Conservation (phyloP, 352 stramenopile species). For the Peronospora destructor region DNA sequence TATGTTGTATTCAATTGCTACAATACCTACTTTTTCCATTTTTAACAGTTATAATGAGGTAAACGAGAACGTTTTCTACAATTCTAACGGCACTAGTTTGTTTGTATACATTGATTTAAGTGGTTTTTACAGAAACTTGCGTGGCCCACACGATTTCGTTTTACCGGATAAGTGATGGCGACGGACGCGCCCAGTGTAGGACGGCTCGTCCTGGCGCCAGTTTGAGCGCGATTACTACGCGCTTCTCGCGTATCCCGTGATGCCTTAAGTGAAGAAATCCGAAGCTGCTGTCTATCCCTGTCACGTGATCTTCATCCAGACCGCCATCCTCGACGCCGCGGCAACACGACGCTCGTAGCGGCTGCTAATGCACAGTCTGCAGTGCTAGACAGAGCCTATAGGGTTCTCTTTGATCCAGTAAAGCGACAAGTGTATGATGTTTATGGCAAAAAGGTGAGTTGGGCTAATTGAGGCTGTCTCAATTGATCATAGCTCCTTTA, state of each 20-base stretch:
- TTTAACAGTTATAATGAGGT: no score
- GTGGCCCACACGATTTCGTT: no score
- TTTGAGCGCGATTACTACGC: slow-evolving; percentile 82
- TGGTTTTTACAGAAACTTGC: no score
- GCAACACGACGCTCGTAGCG: slow-evolving; percentile 43
- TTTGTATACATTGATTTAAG: no score
- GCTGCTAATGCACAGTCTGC: slow-evolving; percentile 74
- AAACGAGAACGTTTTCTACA: no score
- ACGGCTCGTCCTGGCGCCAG: slow-evolving; percentile 40
- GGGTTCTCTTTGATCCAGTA: slow-evolving; percentile 64
- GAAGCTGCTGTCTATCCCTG: slow-evolving; percentile 53
- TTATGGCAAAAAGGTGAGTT: slow-evolving; percentile 59
- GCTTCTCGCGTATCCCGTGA: slow-evolving; percentile 56
- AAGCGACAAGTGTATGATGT: slow-evolving; percentile 68
- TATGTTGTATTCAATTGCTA: no score
- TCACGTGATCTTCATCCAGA: slow-evolving; percentile 85
- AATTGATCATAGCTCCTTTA: neutral
- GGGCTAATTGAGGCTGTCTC: neutral
- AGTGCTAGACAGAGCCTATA: slow-evolving; percentile 74
- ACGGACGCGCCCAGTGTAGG: neutral
- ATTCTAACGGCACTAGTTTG: no score
- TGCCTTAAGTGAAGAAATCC: slow-evolving; percentile 57
- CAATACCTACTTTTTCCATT: no score
- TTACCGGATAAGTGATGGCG: neutral
- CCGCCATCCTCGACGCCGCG: slow-evolving; percentile 30